phyloP scores from a whole-genome alignment of 352 stramenopile species.

The Globisporangium radiosum region DNA sequence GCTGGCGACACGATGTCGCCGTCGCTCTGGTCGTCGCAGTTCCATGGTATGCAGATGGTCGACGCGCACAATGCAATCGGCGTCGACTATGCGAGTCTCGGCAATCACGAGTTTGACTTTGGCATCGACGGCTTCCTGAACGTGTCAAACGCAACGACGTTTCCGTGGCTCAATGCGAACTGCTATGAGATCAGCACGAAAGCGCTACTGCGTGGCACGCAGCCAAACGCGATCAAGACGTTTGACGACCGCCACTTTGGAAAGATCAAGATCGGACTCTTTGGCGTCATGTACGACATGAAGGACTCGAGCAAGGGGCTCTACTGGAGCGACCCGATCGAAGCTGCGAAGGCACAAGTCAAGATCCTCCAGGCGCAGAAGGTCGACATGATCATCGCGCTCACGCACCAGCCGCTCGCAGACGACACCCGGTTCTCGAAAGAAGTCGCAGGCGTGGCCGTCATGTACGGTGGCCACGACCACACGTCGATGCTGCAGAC shows the following conservation, averaged over 20 bases:
- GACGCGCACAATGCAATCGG: constrained; percentile 75
- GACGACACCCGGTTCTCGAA: constrained; percentile 73
- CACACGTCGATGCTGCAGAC: constrained; percentile 71
- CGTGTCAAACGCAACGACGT: constrained; percentile 45
- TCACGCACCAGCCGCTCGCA: constrained; percentile 62
- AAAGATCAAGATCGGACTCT: constrained; percentile 50
- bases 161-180: constrained; percentile 30
- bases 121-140: constrained; percentile 72
- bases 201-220: constrained; percentile 45
- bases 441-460: constrained; percentile 49
- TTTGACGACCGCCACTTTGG: constrained; percentile 31
- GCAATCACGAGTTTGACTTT: constrained; percentile 82
- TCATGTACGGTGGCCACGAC: constrained; percentile 72
- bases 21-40: too few relatives aligned
- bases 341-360: constrained; percentile 44
- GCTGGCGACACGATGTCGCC: too few relatives aligned
- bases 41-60: too few relatives aligned
- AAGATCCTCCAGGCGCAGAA: constrained; percentile 25
- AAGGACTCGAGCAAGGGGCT: constrained; percentile 50
- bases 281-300: constrained; percentile 82
- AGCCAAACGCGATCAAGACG: constrained; percentile 37
- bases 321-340: constrained; percentile 64
- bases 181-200: constrained; percentile 44
- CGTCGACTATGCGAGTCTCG: constrained; percentile 64
- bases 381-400: constrained; percentile 68